Evolutionary conservation across 2,329 filamentous ascomycete genomes (phyloP).

Genomic region (Fusarium sp.): DNA sequence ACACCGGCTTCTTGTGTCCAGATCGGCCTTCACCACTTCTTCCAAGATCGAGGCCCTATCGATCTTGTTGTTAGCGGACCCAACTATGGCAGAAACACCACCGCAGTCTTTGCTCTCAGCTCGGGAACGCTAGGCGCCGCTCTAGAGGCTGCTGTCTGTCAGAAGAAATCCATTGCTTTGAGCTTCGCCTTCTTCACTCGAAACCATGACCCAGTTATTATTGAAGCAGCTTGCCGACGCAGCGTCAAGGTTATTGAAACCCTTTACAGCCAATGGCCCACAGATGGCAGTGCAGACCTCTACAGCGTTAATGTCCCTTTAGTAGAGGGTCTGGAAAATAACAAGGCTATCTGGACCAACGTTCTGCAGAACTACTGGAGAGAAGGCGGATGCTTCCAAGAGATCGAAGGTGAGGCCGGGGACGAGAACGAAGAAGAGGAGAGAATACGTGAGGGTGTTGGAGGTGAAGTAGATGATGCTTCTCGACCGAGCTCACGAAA

Average conservation of each 20-base stretch:
- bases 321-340: conserved; percentile 76
- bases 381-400: conserved; percentile 86
- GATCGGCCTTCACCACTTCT: conserved; percentile 85
- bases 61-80: conserved; percentile 84
- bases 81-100: conserved; percentile 87
- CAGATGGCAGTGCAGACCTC: conserved; percentile 77
- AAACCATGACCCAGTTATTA: conserved; percentile 85
- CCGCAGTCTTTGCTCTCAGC: conserved; percentile 81
- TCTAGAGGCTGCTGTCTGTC: conserved; percentile 80
- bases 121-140: conserved; percentile 83
- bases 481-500: conserved; percentile 46
- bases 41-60: conserved; percentile 76
- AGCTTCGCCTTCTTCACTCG: conserved; percentile 91
- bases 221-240: conserved; percentile 80
- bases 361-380: conserved; percentile 94
- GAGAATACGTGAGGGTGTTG: conserved; percentile 75
- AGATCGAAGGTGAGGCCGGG: conserved; percentile 74
- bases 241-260: conserved; percentile 83
- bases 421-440: conserved; percentile 79
- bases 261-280: conserved; percentile 79
- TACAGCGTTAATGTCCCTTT: conserved; percentile 94
- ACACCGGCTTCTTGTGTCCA: conserved; percentile 86
- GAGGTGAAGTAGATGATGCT: conserved; percentile 58
- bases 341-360: conserved; percentile 83
- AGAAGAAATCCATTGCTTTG: conserved; percentile 79